Base-by-base conservation (phyloP, 2,329 filamentous ascomycete genomes). In the Sporothrix protearum region DNA sequence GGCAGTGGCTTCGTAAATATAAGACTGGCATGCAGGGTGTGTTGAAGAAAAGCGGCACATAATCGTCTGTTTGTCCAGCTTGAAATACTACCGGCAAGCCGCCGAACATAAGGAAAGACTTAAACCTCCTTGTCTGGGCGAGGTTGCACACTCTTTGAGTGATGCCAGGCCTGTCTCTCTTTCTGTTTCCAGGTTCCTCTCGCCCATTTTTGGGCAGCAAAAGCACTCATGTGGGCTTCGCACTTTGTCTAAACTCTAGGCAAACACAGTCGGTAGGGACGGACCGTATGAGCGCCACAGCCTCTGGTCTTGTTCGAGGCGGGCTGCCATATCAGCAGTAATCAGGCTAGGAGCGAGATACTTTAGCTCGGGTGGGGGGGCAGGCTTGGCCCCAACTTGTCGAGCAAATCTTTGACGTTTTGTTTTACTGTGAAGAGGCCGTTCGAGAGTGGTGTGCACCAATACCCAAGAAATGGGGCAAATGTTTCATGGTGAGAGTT, bases 231-330 rank as follows among this genome's bases (percentile, higher is more conserved):
- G 61, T 64, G 61, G 39, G 6, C 57, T 47, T 45, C n/a, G 28
- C 14, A 53, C 61, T 1, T 42, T 16, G 63, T 33, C 22, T 16
- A 47, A n/a, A 8, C 33, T 3, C 5, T 5, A 47, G 14, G 51
- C 36, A 25, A 69, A 39, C 36, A 49, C 79, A 81, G 75, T 79
- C 81, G 81, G 81, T 79, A 80, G 77, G 78, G 75, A 77, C 81
- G 81, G 81, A 80, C 81, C 81, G 81, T 77, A 74, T 76, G 78
- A 78, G 81, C 80, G 79, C 77, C 76, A 70, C 51, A 33, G 47
- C 45, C 47, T 49, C 22, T 66, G 39, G 7, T 1, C 33, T 49
- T 33, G 63, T 33, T 30, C 42, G 33, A n/a, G 25, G 9, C 63
- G 63, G 63, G 25, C 63, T 49, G 63, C 16, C 36, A 64, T 49